Evolutionary conservation across 306 rosid species (phyloP).

Genomic region (Rubus parviflorus): DNA sequence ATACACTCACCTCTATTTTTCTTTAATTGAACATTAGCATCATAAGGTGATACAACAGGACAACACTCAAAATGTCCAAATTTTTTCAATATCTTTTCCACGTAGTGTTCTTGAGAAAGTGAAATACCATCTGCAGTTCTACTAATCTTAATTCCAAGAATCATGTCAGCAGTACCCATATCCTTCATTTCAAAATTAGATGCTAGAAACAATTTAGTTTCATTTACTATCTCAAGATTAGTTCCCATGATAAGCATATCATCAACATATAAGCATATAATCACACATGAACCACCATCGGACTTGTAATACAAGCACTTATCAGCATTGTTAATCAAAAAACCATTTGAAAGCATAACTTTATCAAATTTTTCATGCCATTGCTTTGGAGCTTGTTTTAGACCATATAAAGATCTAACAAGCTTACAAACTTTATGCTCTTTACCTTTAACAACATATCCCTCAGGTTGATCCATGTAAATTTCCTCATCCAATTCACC

Average conservation of each 20-base stretch:
- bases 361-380: too few species aligned
- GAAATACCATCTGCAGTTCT: background rate
- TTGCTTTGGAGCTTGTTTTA: too few species aligned
- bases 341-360: too few species aligned
- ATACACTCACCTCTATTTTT: background rate
- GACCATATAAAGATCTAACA: too few species aligned
- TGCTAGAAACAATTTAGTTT: background rate
- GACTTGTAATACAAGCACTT: background rate
- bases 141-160: background rate
- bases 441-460: too few species aligned
- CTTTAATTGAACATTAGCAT: background rate
- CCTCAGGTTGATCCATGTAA: too few species aligned
- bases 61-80: background rate
- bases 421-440: too few species aligned
- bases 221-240: background rate
- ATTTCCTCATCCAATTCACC: too few species aligned
- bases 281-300: background rate
- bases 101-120: background rate
- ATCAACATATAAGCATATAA: background rate
- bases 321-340: too few species aligned
- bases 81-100: background rate
- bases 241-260: conserved; percentile 3
- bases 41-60: background rate
- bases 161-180: background rate
- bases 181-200: background rate